A percentile compares a stretch with the other conserved stretches of the same genome.
Evolutionary conservation across 2,329 filamentous ascomycete species (phyloP).

Genomic region (Penicillium sp.): DNA sequence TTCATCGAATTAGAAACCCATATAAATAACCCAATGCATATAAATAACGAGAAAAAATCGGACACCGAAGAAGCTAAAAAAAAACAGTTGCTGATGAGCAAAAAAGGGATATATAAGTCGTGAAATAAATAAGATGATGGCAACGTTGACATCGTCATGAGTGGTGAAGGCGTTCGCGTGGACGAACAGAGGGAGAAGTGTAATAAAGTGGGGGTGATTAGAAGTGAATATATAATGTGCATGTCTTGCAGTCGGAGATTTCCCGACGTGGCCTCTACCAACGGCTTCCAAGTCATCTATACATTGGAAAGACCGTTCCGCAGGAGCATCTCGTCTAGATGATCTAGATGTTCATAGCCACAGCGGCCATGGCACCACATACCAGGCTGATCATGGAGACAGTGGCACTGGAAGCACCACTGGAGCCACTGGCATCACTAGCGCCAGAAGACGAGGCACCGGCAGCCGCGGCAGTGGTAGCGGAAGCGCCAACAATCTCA

Average conservation of each 20-base stretch:
- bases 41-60: constrained; percentile 12
- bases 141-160: constrained; percentile 31
- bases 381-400: constrained; percentile 27
- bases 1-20: constrained; percentile 20
- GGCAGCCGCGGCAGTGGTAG: constrained; percentile 5
- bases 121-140: constrained; percentile 23
- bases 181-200: constrained; percentile 14
- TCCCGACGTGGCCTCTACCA: constrained; percentile 1
- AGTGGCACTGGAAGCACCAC: constrained; percentile 24
- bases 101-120: constrained; percentile 26
- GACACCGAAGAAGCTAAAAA: constrained; percentile 22
- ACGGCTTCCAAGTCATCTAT: constrained; percentile 10
- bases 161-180: constrained; percentile 11
- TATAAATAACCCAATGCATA: constrained; percentile 23
- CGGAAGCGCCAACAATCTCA: constrained; percentile 18
- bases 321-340: not conserved
- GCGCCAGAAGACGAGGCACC: constrained; percentile 14
- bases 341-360: constrained; percentile 30
- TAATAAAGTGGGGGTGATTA: constrained; percentile 24
- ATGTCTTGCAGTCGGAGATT: constrained; percentile 11
- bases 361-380: constrained; percentile 29
- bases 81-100: constrained; percentile 23
- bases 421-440: constrained; percentile 17
- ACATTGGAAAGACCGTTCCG: constrained; percentile 11
- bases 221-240: constrained; percentile 22